Percentiles rank a stretch among this genome's conserved stretches.
Evolutionary conservation across 257 asterid genomes (phyloP).

Genomic region (Nicotiana noctiflora): DNA sequence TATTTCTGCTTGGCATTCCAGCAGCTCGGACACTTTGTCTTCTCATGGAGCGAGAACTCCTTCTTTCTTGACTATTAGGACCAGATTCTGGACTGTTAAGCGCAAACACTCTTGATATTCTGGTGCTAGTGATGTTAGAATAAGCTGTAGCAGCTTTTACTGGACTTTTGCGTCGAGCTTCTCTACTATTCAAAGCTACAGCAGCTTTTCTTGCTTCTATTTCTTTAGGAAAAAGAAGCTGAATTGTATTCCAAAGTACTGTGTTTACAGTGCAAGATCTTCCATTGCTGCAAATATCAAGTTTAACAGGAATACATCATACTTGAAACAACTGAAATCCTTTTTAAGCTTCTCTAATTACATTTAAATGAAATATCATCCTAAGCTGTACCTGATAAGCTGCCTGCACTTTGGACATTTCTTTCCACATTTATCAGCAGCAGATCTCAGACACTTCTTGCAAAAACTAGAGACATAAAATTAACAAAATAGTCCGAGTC

Average conservation of each 20-base stretch:
- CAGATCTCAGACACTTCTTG: constrained; percentile 70
- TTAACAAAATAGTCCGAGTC: neutral
- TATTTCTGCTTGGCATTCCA: constrained; percentile 17
- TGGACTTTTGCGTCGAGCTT: constrained; percentile 21
- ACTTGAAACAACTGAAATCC: neutral
- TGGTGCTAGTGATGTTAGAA: constrained; percentile 9
- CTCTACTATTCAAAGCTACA: constrained; percentile 10
- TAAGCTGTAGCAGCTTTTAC: constrained; percentile 10
- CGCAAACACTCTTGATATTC: constrained; percentile 29
- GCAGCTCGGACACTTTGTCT: constrained; percentile 26
- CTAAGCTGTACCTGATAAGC: constrained; percentile 52
- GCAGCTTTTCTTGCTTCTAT: constrained; percentile 63
- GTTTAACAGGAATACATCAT: neutral
- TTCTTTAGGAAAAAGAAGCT: constrained; percentile 80
- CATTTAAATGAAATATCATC: neutral
- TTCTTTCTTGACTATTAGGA: constrained; percentile 22
- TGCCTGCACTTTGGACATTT: constrained; percentile 97
- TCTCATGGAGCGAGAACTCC: constrained; percentile 21
- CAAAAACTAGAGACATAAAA: constrained; percentile 54
- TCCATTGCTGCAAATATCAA: constrained; percentile 51
- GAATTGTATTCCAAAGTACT: constrained; percentile 95
- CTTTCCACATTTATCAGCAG: constrained; percentile 95
- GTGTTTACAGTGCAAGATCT: constrained; percentile 85
- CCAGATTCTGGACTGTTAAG: constrained; percentile 42
- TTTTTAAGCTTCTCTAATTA: neutral